These are phyloP conservation scores for Scenedesmus sp. DNA, from an alignment of 163 green algal genomes.

Conservation along the genomic window DNA sequence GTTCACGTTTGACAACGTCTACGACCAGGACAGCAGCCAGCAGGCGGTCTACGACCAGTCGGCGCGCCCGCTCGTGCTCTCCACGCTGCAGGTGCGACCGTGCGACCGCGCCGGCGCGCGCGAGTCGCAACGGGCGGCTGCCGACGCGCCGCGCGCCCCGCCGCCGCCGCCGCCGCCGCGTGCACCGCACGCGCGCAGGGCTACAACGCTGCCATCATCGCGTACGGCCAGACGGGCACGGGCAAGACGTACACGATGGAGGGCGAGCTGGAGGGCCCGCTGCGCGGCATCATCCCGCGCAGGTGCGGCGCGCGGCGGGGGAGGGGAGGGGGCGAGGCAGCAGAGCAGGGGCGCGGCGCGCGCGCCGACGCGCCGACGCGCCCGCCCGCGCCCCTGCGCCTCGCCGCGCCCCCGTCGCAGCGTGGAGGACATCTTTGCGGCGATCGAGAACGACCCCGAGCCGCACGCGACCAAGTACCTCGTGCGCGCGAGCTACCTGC, in stretches of 20 bases:
- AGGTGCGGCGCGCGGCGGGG: conserved; percentile 11
- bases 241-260: conserved; percentile 99
- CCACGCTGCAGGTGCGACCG: conserved; percentile 77
- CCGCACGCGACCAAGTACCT: conserved; percentile 89
- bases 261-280: conserved; percentile 59
- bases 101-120: not conserved
- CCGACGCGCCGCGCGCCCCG: not conserved
- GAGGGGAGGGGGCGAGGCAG: not conserved
- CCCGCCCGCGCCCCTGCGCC: not conserved
- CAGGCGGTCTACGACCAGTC: conserved; percentile 83
- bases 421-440: conserved; percentile 94
- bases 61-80: conserved; percentile 84
- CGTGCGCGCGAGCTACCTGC: conserved; percentile 93
- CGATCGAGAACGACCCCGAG: conserved; percentile 86
- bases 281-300: conserved; percentile 92
- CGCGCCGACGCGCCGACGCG: too few species aligned
- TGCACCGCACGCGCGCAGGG: too few species aligned
- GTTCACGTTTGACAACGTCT: conserved; percentile 96
- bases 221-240: conserved; percentile 94
- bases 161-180: too few species aligned
- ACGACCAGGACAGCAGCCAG: conserved; percentile 80
- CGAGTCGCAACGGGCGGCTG: too few species aligned
- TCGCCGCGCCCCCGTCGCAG: conserved; percentile 45
- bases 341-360: not conserved
- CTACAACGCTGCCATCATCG: conserved; percentile 97